Percentiles rank a stretch among this genome's conserved stretches.
Evolutionary conservation across 2,329 filamentous ascomycete species (phyloP).

Genomic region (Fonsecaea nubica): DNA sequence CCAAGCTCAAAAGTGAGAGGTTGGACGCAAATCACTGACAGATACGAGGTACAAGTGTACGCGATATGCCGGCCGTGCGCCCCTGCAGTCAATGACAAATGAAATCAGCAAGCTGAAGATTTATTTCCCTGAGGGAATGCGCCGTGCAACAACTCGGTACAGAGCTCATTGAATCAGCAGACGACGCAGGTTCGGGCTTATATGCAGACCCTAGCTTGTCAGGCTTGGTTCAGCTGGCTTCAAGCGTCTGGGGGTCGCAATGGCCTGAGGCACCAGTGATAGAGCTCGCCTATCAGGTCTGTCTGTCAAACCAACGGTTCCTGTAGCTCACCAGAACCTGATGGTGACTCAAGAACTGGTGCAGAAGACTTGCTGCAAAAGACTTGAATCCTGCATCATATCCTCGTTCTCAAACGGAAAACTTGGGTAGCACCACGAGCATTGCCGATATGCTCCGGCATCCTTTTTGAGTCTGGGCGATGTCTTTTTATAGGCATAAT

Average conservation of each 20-base stretch:
- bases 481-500: slow-evolving; percentile 21
- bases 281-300: background rate
- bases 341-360: background rate
- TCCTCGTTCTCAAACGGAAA: no score
- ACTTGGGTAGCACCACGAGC: background rate
- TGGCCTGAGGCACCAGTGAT: background rate
- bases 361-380: background rate
- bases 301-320: background rate
- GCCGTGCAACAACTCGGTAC: background rate
- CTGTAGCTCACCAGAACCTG: background rate
- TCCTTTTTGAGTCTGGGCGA: slow-evolving; percentile 5
- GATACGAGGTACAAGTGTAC: background rate
- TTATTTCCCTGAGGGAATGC: background rate
- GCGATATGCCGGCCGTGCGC: background rate
- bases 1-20: slow-evolving; percentile 27
- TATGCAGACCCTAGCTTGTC: slow-evolving; percentile 5
- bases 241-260: background rate
- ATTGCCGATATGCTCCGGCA: slow-evolving; percentile 1
- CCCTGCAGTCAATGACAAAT: slow-evolving; percentile 10
- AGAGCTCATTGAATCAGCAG: slow-evolving; percentile 6
- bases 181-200: background rate
- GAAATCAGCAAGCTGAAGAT: background rate
- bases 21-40: slow-evolving; percentile 15
- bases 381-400: background rate
- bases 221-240: slow-evolving; percentile 1